phyloP scores from a whole-genome alignment of 441 rosid species.

The Breynia disticha region DNA sequence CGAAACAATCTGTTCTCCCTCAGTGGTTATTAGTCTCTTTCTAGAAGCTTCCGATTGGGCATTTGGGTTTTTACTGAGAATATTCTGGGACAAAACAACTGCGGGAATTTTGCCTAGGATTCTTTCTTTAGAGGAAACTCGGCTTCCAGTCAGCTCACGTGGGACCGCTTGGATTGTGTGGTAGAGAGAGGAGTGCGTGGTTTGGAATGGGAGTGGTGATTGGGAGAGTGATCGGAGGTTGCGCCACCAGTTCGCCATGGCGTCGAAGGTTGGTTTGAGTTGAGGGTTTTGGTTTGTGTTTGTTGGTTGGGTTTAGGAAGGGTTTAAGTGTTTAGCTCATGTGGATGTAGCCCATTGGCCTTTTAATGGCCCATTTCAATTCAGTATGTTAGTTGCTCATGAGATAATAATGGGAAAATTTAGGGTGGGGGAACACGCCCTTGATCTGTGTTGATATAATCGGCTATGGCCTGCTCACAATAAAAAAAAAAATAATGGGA shows the following conservation, averaged over 20 bases:
- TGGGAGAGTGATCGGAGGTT: constrained; percentile 33
- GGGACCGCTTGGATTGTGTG: constrained; percentile 87
- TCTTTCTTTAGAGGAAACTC: constrained; percentile 61
- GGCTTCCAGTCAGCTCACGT: constrained; percentile 55
- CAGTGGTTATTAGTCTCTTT: constrained; percentile 69
- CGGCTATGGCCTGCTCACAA: too few species aligned
- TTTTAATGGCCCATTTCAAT: too few species aligned
- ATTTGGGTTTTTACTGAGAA: constrained; percentile 35
- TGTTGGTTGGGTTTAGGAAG: neutral
- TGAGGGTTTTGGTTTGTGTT: neutral
- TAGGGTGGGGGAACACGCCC: too few species aligned
- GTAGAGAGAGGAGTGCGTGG: constrained; percentile 26
- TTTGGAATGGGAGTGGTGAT: constrained; percentile 13
- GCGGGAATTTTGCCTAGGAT: constrained; percentile 81
- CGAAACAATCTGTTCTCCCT: constrained; percentile 68
- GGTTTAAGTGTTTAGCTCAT: too few species aligned
- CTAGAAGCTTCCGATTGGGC: constrained; percentile 33
- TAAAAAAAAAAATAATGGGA: too few species aligned
- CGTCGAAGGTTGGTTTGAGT: neutral
- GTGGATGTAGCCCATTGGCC: too few species aligned
- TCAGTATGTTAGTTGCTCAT: too few species aligned
- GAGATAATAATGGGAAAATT: too few species aligned
- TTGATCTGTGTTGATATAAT: too few species aligned
- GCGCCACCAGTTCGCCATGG: constrained; percentile 47
- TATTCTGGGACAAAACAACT: constrained; percentile 58